These are phyloP conservation scores for Saturnispora dispora DNA, from an alignment of 805 yeast species.

Conservation along the genomic window DNA sequence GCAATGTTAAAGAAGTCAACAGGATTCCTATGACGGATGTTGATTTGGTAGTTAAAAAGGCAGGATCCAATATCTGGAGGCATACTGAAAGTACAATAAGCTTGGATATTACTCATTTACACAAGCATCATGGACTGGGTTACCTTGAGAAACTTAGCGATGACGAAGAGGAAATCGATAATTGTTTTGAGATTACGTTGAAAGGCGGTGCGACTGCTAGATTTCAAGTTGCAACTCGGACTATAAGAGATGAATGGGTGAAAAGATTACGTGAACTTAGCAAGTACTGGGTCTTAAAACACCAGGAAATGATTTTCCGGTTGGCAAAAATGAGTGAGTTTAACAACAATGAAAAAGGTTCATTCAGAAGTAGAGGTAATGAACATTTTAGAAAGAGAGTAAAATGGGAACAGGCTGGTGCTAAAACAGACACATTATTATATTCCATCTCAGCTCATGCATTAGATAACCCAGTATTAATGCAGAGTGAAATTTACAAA, in stretches of 20 bases:
- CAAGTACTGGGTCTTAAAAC: slow-evolving; percentile 52
- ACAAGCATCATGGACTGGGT: not conserved
- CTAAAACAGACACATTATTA: slow-evolving; percentile 41
- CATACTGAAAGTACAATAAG: slow-evolving; percentile 3
- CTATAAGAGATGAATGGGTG: slow-evolving; percentile 59
- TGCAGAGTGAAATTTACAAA: slow-evolving; percentile 59
- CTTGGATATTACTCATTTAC: not conserved
- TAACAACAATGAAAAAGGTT: slow-evolving; percentile 41
- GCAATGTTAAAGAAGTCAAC: slow-evolving; percentile 35
- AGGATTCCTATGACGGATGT: slow-evolving; percentile 24
- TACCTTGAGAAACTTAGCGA: not conserved
- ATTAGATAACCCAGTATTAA: slow-evolving; percentile 48
- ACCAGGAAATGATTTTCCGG: slow-evolving; percentile 31
- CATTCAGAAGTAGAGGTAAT: slow-evolving; percentile 45
- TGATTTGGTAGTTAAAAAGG: slow-evolving; percentile 21
- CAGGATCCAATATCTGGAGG: slow-evolving; percentile 27
- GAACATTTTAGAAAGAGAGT: slow-evolving; percentile 4
- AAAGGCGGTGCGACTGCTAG: slow-evolving; percentile 37
- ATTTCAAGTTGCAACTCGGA: slow-evolving; percentile 46
- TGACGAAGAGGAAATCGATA: slow-evolving; percentile 26
- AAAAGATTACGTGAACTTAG: slow-evolving; percentile 34
- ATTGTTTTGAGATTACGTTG: slow-evolving; percentile 45
- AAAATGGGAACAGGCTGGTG: slow-evolving; percentile 49
- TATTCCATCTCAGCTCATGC: slow-evolving; percentile 52
- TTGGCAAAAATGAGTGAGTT: slow-evolving; percentile 33